Evolutionary conservation across 2,329 filamentous ascomycete genomes (phyloP).

Genomic region (Hymenoscyphus fructigenus): DNA sequence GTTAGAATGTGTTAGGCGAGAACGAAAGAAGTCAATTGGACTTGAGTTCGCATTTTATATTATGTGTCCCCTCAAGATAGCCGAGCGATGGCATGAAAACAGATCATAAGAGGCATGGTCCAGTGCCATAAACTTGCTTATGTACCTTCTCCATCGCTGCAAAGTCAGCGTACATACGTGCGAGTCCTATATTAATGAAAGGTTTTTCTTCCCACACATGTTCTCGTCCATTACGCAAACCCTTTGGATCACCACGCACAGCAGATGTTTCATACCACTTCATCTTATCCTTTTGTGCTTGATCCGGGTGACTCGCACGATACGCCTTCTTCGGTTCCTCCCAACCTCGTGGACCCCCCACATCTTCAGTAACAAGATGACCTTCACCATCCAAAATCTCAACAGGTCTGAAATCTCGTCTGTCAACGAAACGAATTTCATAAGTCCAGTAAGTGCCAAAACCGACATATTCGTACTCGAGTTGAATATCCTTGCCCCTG

Average conservation of each 20-base stretch:
- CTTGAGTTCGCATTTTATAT: no score
- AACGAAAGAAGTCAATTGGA: no score
- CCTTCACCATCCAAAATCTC: constrained; percentile 33
- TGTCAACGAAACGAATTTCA: constrained; percentile 12
- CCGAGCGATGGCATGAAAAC: no score
- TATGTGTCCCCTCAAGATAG: no score
- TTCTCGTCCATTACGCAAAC: constrained; percentile 26
- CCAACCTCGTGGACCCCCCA: constrained; percentile 34
- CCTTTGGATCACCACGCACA: constrained; percentile 30
- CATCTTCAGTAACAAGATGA: constrained; percentile 37
- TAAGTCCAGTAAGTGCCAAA: background rate
- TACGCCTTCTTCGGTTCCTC: constrained; percentile 36
- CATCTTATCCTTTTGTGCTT: constrained; percentile 31
- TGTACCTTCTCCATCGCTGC: no score
- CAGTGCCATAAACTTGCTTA: no score
- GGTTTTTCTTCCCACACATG: constrained; percentile 29
- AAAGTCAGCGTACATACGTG: no score
- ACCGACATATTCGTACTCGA: constrained; percentile 1
- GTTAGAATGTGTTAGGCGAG: no score
- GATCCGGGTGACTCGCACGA: constrained; percentile 24
- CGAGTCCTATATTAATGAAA: background rate
- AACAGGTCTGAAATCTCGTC: constrained; percentile 18
- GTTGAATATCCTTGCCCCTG: background rate
- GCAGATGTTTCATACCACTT: constrained; percentile 34
- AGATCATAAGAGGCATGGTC: no score